Evolutionary conservation across 2,329 filamentous ascomycete species (phyloP), one percentile per base, ranked within the genome.

Genomic region (Fusarium solani-melongenae): DNA sequence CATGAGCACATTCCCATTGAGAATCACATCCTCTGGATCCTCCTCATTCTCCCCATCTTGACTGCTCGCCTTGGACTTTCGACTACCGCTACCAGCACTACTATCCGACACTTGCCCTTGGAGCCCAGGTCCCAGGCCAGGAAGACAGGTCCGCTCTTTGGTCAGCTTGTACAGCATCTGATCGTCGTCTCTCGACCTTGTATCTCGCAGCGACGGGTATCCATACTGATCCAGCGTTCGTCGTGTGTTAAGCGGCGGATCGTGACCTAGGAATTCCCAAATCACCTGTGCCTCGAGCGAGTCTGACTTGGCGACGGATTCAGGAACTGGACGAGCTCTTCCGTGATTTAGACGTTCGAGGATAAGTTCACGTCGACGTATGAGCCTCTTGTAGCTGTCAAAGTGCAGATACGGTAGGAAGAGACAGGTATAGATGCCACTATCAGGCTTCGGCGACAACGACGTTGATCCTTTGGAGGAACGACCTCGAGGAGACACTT

Each of bases 111-210:
- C 75, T 39, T 82, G 79, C 2, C 73, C 76, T 44, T 76, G 75
- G 10, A 82, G 59, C 3, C 73, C 71, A 4, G 75, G 69, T 0
- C 79, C 75, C 6, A 79, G 64, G 1, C 77, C 75, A 1, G 69
- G 33, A 4, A 63, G 51, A 14, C 75, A 76, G 2, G 73, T 65
- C 3, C 85, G 80, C 64, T 88, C 82, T 72, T 89, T 90, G 2
- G 89, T 91, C 2, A 92, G 81, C 73, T 92, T 92, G 79, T 92
- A 92, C 8, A 92, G 80, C 88, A 92, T 92, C 77, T 92, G 90
- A 46, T 92, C 90, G 49, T 91, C 89, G 46, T 92, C 91, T 20
- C 90, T 83, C 0, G 89, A 88, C 46, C 88, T 81, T 0, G 90
- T 92, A 36, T 92, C 90, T 11, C 86, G 83, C 0, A 92, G 81